These are phyloP conservation scores for Pleurotus cornucopiae DNA, from an alignment of 768 basidiomycete genomes.

Conservation along the genomic window DNA sequence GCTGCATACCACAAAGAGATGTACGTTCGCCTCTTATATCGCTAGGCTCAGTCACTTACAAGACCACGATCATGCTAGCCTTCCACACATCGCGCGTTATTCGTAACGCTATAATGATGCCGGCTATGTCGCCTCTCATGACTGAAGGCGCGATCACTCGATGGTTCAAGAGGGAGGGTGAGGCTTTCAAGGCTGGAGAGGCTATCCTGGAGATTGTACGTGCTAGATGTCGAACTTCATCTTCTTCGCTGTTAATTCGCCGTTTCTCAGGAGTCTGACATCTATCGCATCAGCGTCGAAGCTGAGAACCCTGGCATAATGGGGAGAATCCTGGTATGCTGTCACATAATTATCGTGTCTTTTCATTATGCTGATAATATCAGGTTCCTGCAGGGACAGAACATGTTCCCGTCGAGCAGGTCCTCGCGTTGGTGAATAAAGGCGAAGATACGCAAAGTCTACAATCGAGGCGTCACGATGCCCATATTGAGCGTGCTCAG, in stretches of 20 bases:
- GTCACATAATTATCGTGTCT: background rate
- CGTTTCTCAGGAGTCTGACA: slow-evolving; percentile 61
- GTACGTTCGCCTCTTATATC: background rate
- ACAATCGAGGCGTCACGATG: background rate
- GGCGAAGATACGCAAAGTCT: background rate
- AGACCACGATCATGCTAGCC: slow-evolving; percentile 5
- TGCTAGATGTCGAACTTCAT: slow-evolving; percentile 7
- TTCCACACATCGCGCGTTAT: slow-evolving; percentile 5
- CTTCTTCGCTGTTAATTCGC: background rate
- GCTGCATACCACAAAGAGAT: background rate
- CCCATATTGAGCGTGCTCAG: background rate
- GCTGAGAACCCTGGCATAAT: slow-evolving; percentile 86
- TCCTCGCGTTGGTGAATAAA: slow-evolving; percentile 10
- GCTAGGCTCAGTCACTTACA: background rate
- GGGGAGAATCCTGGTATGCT: slow-evolving; percentile 76
- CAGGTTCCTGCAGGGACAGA: slow-evolving; percentile 66
- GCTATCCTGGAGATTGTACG: slow-evolving; percentile 73
- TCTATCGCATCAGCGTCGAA: slow-evolving; percentile 83
- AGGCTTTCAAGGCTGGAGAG: slow-evolving; percentile 66
- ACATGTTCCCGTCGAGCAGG: slow-evolving; percentile 37
- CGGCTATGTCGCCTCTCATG: slow-evolving; percentile 89
- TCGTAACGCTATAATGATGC: slow-evolving; percentile 54
- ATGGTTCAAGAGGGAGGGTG: slow-evolving; percentile 80
- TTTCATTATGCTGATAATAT: background rate
- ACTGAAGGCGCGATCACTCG: slow-evolving; percentile 75